These are phyloP conservation scores for Carex kokanica DNA, from an alignment of 176 grass and related monocot species.

Conservation along the genomic window DNA sequence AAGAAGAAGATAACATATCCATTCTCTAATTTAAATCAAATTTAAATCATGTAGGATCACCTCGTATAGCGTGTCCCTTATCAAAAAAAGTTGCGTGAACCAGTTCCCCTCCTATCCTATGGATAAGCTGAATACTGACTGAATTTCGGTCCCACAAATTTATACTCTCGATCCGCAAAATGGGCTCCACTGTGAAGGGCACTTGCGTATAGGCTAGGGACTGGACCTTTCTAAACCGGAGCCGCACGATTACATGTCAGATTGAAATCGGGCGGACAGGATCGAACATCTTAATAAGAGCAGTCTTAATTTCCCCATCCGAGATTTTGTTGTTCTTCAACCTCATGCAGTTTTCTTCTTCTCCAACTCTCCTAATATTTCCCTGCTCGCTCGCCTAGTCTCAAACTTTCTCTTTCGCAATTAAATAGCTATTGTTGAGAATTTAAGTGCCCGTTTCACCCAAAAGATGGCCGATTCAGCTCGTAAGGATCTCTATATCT, in stretches of 20 bases:
- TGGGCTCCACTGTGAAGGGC: neutral
- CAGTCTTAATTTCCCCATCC: neutral
- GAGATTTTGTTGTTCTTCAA: neutral
- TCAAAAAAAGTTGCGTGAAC: neutral
- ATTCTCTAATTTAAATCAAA: too few relatives aligned
- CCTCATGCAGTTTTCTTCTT: neutral
- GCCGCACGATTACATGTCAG: neutral
- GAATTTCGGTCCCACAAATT: too few relatives aligned
- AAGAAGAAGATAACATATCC: too few relatives aligned
- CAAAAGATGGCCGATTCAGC: slow-evolving; percentile 1
- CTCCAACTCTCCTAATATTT: neutral
- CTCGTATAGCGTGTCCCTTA: neutral
- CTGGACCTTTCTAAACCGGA: neutral
- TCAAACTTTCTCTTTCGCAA: neutral
- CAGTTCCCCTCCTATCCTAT: neutral
- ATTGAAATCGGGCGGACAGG: neutral
- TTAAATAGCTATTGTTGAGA: neutral
- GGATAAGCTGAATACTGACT: too few relatives aligned
- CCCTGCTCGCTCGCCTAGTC: neutral
- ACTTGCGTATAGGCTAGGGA: neutral
- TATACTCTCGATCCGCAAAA: too few relatives aligned
- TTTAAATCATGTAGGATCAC: neutral
- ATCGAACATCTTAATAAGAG: neutral
- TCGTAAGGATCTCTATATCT: slow-evolving; percentile 16
- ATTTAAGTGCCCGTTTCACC: neutral